Percentiles rank a stretch among this genome's conserved stretches.
phyloP scores from a whole-genome alignment of 192 early-diverging fungal species.

The Cetraspora pellucida region DNA sequence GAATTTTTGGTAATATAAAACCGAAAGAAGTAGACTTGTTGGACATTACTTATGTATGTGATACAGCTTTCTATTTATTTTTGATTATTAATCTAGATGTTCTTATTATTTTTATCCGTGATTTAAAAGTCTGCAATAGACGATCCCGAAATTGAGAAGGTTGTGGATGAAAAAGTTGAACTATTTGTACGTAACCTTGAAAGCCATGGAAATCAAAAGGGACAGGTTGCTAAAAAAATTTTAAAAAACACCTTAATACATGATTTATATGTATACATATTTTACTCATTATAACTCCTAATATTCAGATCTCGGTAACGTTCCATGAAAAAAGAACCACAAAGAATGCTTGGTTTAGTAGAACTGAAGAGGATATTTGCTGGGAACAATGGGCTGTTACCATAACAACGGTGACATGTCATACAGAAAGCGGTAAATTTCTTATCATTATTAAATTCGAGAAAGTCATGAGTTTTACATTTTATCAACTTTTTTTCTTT shows the following conservation, averaged over 20 bases:
- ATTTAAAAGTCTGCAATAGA: slow-evolving; percentile 56
- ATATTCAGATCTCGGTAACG: slow-evolving; percentile 56
- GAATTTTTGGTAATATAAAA: slow-evolving; percentile 55
- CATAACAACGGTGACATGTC: slow-evolving; percentile 48
- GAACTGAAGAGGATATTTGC: slow-evolving; percentile 57
- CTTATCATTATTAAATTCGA: neutral
- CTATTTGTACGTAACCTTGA: slow-evolving; percentile 49
- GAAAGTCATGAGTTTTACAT: neutral
- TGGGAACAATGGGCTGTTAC: slow-evolving; percentile 68
- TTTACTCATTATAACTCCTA: neutral
- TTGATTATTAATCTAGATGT: neutral
- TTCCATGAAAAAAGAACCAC: slow-evolving; percentile 60
- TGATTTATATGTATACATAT: neutral
- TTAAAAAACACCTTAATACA: neutral
- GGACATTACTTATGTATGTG: slow-evolving; percentile 56
- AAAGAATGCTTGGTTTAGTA: slow-evolving; percentile 63
- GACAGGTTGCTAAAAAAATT: slow-evolving; percentile 43
- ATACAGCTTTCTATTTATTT: neutral
- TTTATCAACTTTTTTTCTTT: neutral
- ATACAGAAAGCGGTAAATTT: slow-evolving; percentile 52
- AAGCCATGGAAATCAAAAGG: slow-evolving; percentile 45
- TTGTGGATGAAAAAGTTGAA: slow-evolving; percentile 53
- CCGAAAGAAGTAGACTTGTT: slow-evolving; percentile 58
- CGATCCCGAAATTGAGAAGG: slow-evolving; percentile 52
- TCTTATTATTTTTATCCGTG: neutral